Evolutionary conservation across 1,284 basidiomycete species (phyloP), one percentile per base, ranked within the genome.

Genomic region (Cutaneotrichosporon spelunceum): DNA sequence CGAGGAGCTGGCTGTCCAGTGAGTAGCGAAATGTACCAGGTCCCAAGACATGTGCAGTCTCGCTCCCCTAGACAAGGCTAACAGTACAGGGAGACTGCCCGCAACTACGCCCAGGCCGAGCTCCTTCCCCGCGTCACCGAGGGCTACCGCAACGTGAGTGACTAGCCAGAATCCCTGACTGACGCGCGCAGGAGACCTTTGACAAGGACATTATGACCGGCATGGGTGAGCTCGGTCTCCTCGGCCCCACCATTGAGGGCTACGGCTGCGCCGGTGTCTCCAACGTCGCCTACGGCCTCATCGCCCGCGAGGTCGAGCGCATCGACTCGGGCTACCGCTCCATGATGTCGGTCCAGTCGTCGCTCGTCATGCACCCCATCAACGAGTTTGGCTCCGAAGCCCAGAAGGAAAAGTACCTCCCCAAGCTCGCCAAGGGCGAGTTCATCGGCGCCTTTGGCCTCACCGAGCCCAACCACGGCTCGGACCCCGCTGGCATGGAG

Each of bases 351-450:
- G 95, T 99, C 1, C 95, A 99, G 77, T 93, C 90, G 0, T 95
- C 92, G 30, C 63, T 99, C 34, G 92, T 95, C n/a, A 99, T 99
- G 94, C 91, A 95, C 73, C 93, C 95, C 4, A 97, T 98, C 75
- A 83, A 92, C 78, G 90, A 66, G 71, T 98, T 95, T 76, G 94
- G 95, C 2, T 86, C 86, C 0, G 88, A 93, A 29, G 87, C 86
- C 42, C 93, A 98, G 79, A 95, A 94, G 81, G 89, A 93, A 71
- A 90, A 89, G 74, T 98, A 89, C 73, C 83, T 98, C 3, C 94
- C 93, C 47, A 42, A 30, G 55, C 62, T 66, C 34, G 90, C 93
- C 4, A 88, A 86, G 70, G 94, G 92, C 54, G 90, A 96, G 73
- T 78, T 94, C 33, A 81, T 95, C 58, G 95, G 95, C 24, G 95